Conservation (phyloP, 2,329 filamentous ascomycete species). For the Penicillium decumbens region DNA sequence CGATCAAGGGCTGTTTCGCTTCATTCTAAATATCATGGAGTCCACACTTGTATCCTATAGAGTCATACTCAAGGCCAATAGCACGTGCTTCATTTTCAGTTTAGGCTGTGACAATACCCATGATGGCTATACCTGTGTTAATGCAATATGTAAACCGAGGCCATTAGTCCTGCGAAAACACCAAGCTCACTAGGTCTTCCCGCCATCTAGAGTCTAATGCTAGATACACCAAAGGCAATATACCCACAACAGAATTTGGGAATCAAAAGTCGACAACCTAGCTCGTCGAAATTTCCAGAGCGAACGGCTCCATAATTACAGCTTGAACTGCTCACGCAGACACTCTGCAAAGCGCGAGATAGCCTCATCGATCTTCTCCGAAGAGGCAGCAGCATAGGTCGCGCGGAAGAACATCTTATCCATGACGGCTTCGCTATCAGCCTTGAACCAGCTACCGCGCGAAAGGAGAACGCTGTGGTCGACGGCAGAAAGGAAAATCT, state of each 20-base stretch:
- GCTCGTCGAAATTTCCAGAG: not conserved
- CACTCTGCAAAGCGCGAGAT: conserved; percentile 72
- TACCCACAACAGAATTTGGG: not conserved
- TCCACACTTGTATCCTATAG: too few relatives aligned
- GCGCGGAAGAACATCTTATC: conserved; percentile 78
- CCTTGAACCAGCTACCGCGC: conserved; percentile 85
- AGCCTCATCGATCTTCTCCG: conserved; percentile 65
- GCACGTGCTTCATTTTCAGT: not conserved
- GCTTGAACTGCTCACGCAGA: conserved; percentile 58
- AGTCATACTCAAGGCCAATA: too few relatives aligned
- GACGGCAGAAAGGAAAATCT: conserved; percentile 75
- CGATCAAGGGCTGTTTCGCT: too few relatives aligned
- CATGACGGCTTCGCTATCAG: conserved; percentile 58
- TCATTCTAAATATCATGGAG: too few relatives aligned
- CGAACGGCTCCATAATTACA: conserved; percentile 27
- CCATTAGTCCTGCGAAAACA: not conserved
- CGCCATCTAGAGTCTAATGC: not conserved
- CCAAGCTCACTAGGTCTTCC: not conserved
- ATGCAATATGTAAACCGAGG: not conserved
- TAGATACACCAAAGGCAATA: not conserved
- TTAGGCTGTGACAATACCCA: not conserved
- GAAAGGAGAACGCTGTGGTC: conserved; percentile 74
- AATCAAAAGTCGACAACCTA: not conserved
- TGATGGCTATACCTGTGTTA: not conserved
- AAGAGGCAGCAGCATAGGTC: conserved; percentile 78